phyloP scores from a whole-genome alignment of 352 stramenopile genomes.

The Globisporangium camurandrum region DNA sequence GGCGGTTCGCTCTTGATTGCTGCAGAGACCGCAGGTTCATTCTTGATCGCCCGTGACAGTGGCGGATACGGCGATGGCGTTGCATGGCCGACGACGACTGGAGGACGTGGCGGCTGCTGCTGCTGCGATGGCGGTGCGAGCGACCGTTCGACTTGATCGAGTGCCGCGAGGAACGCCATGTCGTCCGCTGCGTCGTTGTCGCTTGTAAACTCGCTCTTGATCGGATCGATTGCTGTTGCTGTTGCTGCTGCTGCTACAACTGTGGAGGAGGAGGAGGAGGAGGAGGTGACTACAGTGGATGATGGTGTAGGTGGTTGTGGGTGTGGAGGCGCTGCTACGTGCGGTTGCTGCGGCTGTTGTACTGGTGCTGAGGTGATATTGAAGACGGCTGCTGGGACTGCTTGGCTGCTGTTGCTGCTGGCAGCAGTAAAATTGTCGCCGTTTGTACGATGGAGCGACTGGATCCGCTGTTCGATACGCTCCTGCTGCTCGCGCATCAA shows the following conservation, averaged over 20 bases:
- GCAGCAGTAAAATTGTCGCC: slow-evolving; percentile 10
- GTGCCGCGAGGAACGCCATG: slow-evolving; percentile 47
- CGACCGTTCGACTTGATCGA: slow-evolving; percentile 57
- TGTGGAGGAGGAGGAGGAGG: no score
- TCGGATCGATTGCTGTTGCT: background rate
- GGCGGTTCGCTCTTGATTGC: background rate
- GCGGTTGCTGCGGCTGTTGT: background rate
- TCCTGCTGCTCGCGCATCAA: slow-evolving; percentile 43
- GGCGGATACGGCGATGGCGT: no score
- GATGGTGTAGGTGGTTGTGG: background rate
- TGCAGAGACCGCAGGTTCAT: background rate
- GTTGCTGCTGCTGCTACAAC: background rate
- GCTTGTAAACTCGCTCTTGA: slow-evolving; percentile 50
- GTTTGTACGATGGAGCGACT: slow-evolving; percentile 24
- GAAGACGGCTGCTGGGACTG: background rate
- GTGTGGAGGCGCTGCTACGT: no score
- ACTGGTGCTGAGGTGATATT: background rate
- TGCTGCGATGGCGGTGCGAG: slow-evolving; percentile 10
- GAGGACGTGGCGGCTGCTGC: background rate
- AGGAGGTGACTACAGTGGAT: no score
- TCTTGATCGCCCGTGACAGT: no score
- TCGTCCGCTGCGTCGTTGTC: slow-evolving; percentile 59
- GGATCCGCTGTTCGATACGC: slow-evolving; percentile 39
- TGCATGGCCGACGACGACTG: no score
- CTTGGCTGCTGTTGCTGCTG: no score